phyloP scores from a whole-genome alignment of 2,329 filamentous ascomycete genomes.

The Cercospora janseana region DNA sequence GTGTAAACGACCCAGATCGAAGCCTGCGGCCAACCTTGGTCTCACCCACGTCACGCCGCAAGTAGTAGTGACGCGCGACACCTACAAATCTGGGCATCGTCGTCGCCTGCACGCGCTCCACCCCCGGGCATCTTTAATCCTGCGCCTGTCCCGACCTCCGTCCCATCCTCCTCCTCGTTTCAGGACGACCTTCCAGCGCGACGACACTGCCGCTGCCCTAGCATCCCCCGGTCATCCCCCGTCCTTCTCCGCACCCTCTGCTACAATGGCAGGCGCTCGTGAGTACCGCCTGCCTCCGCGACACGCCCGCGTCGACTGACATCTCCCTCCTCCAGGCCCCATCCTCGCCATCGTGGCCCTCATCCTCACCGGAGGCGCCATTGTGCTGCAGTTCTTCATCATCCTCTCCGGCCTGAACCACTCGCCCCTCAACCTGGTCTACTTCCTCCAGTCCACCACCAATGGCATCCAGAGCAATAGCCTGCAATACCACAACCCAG shows the following conservation, averaged over 20 bases:
- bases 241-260: not conserved
- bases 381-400: slow-evolving; percentile 65
- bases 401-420: slow-evolving; percentile 60
- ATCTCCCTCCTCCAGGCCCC: slow-evolving; percentile 47
- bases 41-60: slow-evolving; percentile 8
- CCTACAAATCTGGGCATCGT: not conserved
- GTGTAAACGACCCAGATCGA: slow-evolving; percentile 12
- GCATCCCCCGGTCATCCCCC: slow-evolving; percentile 14
- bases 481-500: slow-evolving; percentile 58
- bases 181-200: not conserved
- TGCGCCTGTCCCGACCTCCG: slow-evolving; percentile 5
- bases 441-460: slow-evolving; percentile 82
- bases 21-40: slow-evolving; percentile 1
- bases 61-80: not conserved
- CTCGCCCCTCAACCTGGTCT: slow-evolving; percentile 68
- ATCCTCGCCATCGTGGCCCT: slow-evolving; percentile 57
- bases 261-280: slow-evolving; percentile 27
- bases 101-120: not conserved
- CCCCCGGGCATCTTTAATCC: not conserved
- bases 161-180: not conserved
- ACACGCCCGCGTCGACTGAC: not conserved
- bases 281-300: slow-evolving; percentile 12
- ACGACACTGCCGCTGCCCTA: not conserved
- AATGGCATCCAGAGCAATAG: slow-evolving; percentile 60
- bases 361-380: slow-evolving; percentile 60